Conservation (phyloP, 805 yeast genomes). For the Barnettozyma pratensis region DNA sequence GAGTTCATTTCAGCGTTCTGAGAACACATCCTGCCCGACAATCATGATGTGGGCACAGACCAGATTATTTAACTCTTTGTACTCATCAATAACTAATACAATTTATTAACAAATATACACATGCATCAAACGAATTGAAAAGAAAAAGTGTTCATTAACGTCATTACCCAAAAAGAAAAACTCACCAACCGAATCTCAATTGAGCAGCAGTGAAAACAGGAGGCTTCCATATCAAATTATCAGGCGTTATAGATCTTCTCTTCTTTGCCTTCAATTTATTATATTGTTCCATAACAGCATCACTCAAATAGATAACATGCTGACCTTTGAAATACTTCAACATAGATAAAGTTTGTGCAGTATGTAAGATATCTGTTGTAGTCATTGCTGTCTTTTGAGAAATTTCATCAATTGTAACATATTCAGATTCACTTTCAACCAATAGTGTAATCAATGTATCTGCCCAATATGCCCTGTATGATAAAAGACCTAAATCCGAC, state of each 20-base stretch:
- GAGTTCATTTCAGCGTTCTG: no score
- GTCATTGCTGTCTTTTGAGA: conserved; percentile 89
- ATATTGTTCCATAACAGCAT: conserved; percentile 71
- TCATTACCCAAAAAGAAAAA: not conserved
- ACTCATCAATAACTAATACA: no score
- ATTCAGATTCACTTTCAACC: conserved; percentile 49
- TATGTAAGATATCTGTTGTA: conserved; percentile 90
- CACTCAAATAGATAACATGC: conserved; percentile 81
- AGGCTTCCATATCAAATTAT: conserved; percentile 82
- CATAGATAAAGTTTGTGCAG: conserved; percentile 86
- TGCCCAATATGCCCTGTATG: conserved; percentile 96
- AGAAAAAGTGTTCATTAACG: no score
- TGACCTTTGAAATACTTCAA: conserved; percentile 92
- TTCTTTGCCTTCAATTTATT: conserved; percentile 64
- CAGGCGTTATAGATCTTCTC: conserved; percentile 70
- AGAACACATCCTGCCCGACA: no score
- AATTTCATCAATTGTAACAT: conserved; percentile 82
- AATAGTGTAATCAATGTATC: conserved; percentile 76
- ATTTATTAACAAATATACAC: no score
- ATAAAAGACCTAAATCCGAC: conserved; percentile 87
- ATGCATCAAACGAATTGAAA: no score
- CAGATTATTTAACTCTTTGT: no score
- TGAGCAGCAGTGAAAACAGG: conserved; percentile 94
- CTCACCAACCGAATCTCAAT: conserved; percentile 88
- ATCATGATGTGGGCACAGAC: no score